Percentiles rank a stretch among this genome's conserved stretches.
phyloP scores from a whole-genome alignment of 2,329 filamentous ascomycete genomes.

The Colletotrichum scovillei region DNA sequence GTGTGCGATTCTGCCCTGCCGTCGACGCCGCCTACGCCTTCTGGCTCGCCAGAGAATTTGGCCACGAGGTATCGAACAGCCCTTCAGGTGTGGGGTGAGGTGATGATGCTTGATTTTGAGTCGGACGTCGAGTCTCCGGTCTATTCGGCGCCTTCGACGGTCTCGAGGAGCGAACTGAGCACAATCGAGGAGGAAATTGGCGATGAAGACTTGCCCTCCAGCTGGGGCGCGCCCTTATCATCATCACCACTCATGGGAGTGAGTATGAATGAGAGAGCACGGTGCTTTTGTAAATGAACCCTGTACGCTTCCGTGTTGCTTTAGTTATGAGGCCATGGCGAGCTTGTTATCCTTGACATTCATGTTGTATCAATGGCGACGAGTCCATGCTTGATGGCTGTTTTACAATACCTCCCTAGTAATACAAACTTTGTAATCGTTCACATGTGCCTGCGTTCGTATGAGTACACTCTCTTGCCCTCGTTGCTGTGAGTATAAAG shows the following conservation, averaged over 20 bases:
- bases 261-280: not conserved
- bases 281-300: not conserved
- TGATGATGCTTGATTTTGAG: too few species aligned
- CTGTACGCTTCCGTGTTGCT: not conserved
- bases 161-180: not conserved
- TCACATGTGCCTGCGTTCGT: not conserved
- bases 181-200: not conserved
- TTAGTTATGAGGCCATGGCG: not conserved
- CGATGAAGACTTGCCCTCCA: not conserved
- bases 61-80: not conserved
- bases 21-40: not conserved
- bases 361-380: not conserved
- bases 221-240: not conserved
- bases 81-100: not conserved
- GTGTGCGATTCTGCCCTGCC: not conserved
- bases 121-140: not conserved
- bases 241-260: not conserved
- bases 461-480: not conserved
- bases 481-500: too few species aligned
- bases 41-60: too few species aligned
- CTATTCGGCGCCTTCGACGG: not conserved
- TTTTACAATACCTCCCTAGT: not conserved
- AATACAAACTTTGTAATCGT: not conserved
- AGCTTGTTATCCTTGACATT: not conserved
- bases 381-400: not conserved